phyloP scores from a whole-genome alignment of 805 yeast species.

The Candida lessepsii region DNA sequence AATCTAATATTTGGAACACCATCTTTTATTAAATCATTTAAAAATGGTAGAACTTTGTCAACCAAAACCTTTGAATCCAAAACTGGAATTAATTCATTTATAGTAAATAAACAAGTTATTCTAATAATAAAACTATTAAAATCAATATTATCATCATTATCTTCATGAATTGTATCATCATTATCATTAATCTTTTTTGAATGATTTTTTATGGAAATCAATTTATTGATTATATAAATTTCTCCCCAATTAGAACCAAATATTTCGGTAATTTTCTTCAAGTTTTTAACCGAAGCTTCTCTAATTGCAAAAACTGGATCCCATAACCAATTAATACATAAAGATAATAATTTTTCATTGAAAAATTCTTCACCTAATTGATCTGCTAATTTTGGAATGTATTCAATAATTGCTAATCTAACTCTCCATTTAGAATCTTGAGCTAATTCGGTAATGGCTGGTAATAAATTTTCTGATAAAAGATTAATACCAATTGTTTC shows the following conservation, averaged over 20 bases:
- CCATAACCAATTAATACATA: slow-evolving; percentile 98
- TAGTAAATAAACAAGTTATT: slow-evolving; percentile 84
- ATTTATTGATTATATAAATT: slow-evolving; percentile 73
- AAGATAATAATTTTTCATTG: slow-evolving; percentile 83
- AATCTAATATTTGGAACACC: slow-evolving; percentile 93
- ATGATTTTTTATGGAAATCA: slow-evolving; percentile 41
- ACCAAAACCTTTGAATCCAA: slow-evolving; percentile 55
- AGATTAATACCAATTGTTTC: slow-evolving; percentile 91
- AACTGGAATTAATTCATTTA: slow-evolving; percentile 78
- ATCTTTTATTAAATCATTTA: slow-evolving; percentile 69
- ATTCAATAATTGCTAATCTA: slow-evolving; percentile 92
- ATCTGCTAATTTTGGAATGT: slow-evolving; percentile 90
- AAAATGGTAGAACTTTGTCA: slow-evolving; percentile 73
- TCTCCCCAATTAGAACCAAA: slow-evolving; percentile 96
- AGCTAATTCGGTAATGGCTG: slow-evolving; percentile 94
- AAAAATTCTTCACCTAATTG: slow-evolving; percentile 93
- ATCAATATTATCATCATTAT: slow-evolving; percentile 33
- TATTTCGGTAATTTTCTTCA: slow-evolving; percentile 74
- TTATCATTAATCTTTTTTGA: slow-evolving; percentile 16
- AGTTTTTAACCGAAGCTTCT: slow-evolving; percentile 89
- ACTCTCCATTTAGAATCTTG: slow-evolving; percentile 98
- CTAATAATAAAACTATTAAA: slow-evolving; percentile 84
- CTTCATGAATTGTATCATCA: slow-evolving; percentile 20
- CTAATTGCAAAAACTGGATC: slow-evolving; percentile 95
- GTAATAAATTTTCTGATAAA: slow-evolving; percentile 81